Percentiles rank a stretch among this genome's conserved stretches.
Evolutionary conservation across 2,329 filamentous ascomycete genomes (phyloP).

Genomic region (Coniochaeta hoffmannii): DNA sequence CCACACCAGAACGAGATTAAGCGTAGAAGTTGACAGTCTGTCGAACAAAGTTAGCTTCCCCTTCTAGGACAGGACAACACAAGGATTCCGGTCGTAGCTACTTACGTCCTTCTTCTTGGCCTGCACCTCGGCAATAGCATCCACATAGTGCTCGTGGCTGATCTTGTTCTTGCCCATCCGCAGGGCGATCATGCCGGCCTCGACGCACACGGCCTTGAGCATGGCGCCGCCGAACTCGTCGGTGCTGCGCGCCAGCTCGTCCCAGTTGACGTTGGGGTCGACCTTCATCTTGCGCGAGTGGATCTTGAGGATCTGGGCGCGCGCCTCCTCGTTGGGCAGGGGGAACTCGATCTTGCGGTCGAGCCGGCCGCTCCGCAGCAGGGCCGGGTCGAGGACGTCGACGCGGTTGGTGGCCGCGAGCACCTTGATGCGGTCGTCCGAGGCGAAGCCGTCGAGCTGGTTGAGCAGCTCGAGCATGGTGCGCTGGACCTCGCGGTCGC

Average conservation of each 20-base stretch:
- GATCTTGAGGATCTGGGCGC: constrained; percentile 94
- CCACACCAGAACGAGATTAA: constrained; percentile 13
- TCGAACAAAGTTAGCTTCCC: background rate
- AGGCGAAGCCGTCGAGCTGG: constrained; percentile 96
- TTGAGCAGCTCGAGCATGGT: constrained; percentile 99
- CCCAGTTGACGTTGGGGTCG: constrained; percentile 89
- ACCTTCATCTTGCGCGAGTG: constrained; percentile 98
- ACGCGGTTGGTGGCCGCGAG: constrained; percentile 91
- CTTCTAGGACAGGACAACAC: background rate
- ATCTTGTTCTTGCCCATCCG: constrained; percentile 94
- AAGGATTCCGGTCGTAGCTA: constrained; percentile 11
- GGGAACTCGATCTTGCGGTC: constrained; percentile 99
- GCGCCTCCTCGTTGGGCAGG: constrained; percentile 92
- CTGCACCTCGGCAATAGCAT: constrained; percentile 94
- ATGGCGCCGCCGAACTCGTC: constrained; percentile 98
- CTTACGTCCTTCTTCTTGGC: constrained; percentile 86
- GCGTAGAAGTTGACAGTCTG: constrained; percentile 30
- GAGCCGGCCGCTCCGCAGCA: constrained; percentile 84
- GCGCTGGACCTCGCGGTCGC: constrained; percentile 94
- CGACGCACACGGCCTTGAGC: constrained; percentile 96
- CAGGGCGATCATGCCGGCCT: constrained; percentile 98
- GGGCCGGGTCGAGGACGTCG: constrained; percentile 84
- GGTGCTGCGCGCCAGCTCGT: constrained; percentile 88
- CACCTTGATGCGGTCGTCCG: constrained; percentile 94
- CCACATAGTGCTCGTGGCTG: constrained; percentile 95